Evolutionary conservation across 805 yeast species (phyloP).

Genomic region (Yamadazyma phyllophila): DNA sequence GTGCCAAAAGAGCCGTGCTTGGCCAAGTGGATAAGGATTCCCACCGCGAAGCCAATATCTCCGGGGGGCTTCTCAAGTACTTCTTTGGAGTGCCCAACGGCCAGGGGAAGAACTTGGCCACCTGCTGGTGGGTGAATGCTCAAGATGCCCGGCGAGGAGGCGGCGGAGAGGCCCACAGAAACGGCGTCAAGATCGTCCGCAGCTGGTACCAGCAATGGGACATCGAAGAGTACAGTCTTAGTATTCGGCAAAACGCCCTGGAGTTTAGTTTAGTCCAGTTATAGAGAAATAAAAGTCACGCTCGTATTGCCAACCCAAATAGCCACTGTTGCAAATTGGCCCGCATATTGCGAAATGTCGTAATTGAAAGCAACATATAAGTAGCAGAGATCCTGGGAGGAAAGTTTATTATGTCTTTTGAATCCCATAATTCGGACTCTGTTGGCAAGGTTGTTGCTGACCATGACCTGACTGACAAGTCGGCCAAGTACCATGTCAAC

Average conservation of each 20-base stretch:
- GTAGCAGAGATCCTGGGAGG: not conserved
- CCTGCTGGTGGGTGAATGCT: conserved; percentile 36
- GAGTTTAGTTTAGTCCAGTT: not conserved
- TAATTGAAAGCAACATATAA: not conserved
- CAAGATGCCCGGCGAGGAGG: conserved; percentile 33
- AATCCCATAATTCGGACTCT: not conserved
- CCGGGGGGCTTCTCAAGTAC: conserved; percentile 39
- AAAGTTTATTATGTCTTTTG: not conserved
- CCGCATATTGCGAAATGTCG: conserved; percentile 1
- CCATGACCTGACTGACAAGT: not conserved
- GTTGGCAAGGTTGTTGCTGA: not conserved
- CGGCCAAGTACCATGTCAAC: too few species aligned
- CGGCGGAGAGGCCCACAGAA: conserved; percentile 29
- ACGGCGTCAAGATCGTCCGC: conserved; percentile 27
- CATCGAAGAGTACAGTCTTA: conserved; percentile 28
- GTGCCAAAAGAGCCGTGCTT: conserved; percentile 23
- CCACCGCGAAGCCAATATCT: conserved; percentile 33
- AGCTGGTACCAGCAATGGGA: conserved; percentile 36
- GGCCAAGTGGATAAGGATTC: conserved; percentile 29
- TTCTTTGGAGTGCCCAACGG: conserved; percentile 39
- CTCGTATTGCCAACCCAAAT: not conserved
- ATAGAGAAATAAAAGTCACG: not conserved
- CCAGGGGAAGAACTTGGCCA: conserved; percentile 34
- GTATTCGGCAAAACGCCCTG: not conserved
- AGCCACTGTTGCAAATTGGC: not conserved